Evolutionary conservation across 225 moss, liverwort and hornwort genomes (phyloP), one percentile per base, ranked within the genome.

Genomic region (Climacium dendroides): DNA sequence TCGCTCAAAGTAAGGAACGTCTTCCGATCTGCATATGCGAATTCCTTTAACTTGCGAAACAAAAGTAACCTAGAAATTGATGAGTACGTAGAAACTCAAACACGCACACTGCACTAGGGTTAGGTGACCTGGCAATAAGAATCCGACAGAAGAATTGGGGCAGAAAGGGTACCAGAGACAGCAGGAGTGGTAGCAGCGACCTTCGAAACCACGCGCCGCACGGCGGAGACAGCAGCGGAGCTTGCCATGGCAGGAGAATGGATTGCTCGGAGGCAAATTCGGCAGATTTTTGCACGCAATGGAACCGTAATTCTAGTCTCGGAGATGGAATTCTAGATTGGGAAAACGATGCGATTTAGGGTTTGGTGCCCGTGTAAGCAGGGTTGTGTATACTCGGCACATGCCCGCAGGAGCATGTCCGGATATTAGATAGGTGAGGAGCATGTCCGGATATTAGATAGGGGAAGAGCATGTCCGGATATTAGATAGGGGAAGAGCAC

Each of bases 141-240:
- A 87, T 23, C n/a, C 53, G 32, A 23, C 11, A 41, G 37, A 39
- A 57, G 3, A 59, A 41, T 47, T 20, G 74, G 78, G 67, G 47
- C 15, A 83, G 81, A 60, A 55, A 83, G 43, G 5, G 34, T 87
- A 89, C 91, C 89, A 54, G 87, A 88, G 15, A 73, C 37, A 41
- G 83, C 87, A 84, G 86, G 74, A 28, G 83, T 13, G 67, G 66
- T 53, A 17, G 69, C 85, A 74, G 83, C 85, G 53, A 79, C 85
- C 85, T 87, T 89, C 58, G 71, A 66, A 54, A 89, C 54, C 79
- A 55, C 85, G 55, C 89, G 87, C 47, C 87, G 89, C 30, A 89
- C 67, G 55, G 79, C 87, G 45, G 39, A 73, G 14, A 32, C 91
- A 53, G 89, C 83, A 60, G 61, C 79, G 61, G 89, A 88, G 79